Conservation (phyloP, 805 yeast genomes). For the Jamesozyma piceae region DNA sequence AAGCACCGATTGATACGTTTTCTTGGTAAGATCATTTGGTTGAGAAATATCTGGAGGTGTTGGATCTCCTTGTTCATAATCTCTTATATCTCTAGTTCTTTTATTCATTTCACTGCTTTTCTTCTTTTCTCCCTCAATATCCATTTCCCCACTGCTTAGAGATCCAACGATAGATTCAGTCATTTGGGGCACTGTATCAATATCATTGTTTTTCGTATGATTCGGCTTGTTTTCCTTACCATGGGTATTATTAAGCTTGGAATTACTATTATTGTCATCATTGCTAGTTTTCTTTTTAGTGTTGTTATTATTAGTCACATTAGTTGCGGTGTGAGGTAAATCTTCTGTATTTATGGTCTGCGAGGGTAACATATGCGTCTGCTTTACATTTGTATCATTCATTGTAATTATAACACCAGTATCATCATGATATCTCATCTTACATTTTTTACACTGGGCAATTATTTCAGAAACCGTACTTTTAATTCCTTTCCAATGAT, state of each 20-base stretch:
- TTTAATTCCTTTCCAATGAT: conserved; percentile 88
- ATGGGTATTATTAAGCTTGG: too few relatives aligned
- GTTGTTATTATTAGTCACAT: neutral
- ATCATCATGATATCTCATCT: conserved; percentile 36
- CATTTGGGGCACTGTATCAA: neutral
- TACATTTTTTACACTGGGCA: conserved; percentile 65
- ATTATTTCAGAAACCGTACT: conserved; percentile 77
- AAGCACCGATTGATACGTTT: neutral
- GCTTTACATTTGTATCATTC: conserved; percentile 11
- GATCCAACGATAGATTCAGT: neutral
- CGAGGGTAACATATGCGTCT: conserved; percentile 24
- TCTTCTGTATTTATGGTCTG: conserved; percentile 5
- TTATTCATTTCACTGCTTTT: too few relatives aligned
- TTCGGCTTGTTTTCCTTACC: too few relatives aligned
- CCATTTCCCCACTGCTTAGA: neutral
- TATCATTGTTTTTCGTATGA: neutral
- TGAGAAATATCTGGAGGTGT: neutral
- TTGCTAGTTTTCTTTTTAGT: neutral
- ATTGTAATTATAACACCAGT: conserved; percentile 24
- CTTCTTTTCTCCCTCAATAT: neutral
- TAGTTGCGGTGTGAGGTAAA: neutral
- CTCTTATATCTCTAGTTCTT: neutral
- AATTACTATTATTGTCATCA: neutral
- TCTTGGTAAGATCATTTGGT: neutral
- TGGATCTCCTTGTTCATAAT: neutral